Base-by-base conservation (phyloP, 345 rosid genomes). In the Salix viminalis region DNA sequence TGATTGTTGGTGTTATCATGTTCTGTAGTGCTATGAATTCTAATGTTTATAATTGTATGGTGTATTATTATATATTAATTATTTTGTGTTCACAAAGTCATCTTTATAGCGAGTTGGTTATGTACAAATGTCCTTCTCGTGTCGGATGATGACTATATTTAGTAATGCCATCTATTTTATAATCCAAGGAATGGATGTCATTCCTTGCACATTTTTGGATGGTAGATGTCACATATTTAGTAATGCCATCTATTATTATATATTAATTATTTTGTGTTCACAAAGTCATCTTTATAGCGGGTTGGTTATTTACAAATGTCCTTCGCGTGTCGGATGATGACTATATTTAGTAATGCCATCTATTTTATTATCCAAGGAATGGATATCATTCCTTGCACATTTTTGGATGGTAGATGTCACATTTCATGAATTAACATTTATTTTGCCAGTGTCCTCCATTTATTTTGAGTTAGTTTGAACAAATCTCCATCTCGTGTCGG, bases 241-340 rank as follows among this genome's bases (percentile, higher is more conserved):
- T 52, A 6, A 19, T 52, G 2, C 8, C 1, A 7, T 52, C 23
- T 19, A 2, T 8, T 50, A 1, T 19, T 56, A n/a, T 56, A 3
- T 56, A 56, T n/a, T n/a, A n/a, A n/a, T 21, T n/a, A 2, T 2
- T 56, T 56, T 56, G 26, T 56, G 10, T 23, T 4, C 28, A 56
- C 10, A 11, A n/a, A n/a, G 26, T 56, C 24, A 0, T 56, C 62
- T n/a, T 56, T n/a, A 56, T 56, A 56, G 28, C 13, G 14, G n/a
- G 62, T n/a, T 56, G 14, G 62, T 56, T 8, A 56, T 9, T 1
- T 3, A 9, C 14, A 56, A n/a, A 56, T 56, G 26, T 56, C 75
- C 76, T 19, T 69, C 75, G 85, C 39, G 79, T 82, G 82, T 87
- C 85, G 76, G 83, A 85, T 82, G 81, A 36, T 85, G 86, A 80